Percentiles rank a stretch among this genome's conserved stretches.
These are phyloP conservation scores for Chernovozyma aurita DNA, from an alignment of 1,139 yeast genomes.

Conservation along the genomic window DNA sequence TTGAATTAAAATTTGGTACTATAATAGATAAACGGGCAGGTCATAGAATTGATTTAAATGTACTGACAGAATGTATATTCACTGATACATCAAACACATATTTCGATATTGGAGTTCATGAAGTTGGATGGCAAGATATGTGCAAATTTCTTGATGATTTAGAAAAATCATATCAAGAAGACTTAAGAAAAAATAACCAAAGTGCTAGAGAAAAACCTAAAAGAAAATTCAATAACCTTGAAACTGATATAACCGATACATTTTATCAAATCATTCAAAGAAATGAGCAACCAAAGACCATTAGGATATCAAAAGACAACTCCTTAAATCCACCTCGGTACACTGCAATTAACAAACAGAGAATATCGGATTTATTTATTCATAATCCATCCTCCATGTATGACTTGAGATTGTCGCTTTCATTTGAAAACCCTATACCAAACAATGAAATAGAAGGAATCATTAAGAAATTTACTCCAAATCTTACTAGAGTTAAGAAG, in stretches of 20 bases:
- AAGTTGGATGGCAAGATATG: constrained; percentile 60
- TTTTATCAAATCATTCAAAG: constrained; percentile 35
- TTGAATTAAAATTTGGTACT: constrained; percentile 80
- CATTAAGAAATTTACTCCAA: constrained; percentile 39
- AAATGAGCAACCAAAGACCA: constrained; percentile 53
- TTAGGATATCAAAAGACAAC: constrained; percentile 63
- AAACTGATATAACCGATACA: constrained; percentile 40
- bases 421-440: constrained; percentile 69
- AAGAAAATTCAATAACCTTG: constrained; percentile 37
- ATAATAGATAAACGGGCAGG: constrained; percentile 66
- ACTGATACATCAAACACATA: constrained; percentile 53
- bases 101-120: constrained; percentile 70
- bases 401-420: constrained; percentile 71
- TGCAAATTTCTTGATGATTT: constrained; percentile 53
- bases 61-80: constrained; percentile 70
- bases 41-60: constrained; percentile 63
- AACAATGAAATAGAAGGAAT: constrained; percentile 47
- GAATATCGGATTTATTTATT: constrained; percentile 66
- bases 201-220: constrained; percentile 26
- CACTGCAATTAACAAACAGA: constrained; percentile 66
- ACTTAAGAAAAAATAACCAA: constrained; percentile 19
- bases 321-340: constrained; percentile 57
- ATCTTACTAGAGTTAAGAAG: constrained; percentile 56
- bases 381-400: constrained; percentile 74
- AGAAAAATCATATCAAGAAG: constrained; percentile 44